Evolutionary conservation across 2,329 filamentous ascomycete species (phyloP), one percentile per base, ranked within the genome.

Genomic region (Penicillium occitanis): DNA sequence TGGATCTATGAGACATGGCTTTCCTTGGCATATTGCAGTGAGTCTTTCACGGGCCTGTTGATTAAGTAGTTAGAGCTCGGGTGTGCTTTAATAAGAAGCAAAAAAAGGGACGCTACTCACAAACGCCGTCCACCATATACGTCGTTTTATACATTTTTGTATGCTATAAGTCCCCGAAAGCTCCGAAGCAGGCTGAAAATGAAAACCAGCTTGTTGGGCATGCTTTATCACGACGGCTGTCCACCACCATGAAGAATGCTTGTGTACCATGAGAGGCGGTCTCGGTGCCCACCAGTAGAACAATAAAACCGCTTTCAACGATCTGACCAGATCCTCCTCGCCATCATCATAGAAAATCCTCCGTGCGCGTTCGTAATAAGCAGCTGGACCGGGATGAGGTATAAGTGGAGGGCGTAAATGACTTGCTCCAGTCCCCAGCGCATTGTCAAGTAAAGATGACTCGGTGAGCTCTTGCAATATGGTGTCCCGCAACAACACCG

Each of bases 211-310:
- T 48, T 48, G 44, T 25, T 48, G 44, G 3, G 44, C 44, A 48
- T 48, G 44, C 19, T 48, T 48, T 48, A 48, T 48, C 3, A 48
- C 44, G 8, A 48, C 44, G 5, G 44, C 44, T 2, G 44, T 57
- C 51, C 51, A 57, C 51, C 51, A 57, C 51, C 51, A 57, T 6
- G 51, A 57, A n/a, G 51, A 57, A 57, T 57, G 51, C 33, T 35
- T 57, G 28, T 57, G 51, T 17, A 57, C 51, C 28, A 57, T 57
- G 17, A 57, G 33, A 37, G 51, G 51, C 11, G 51, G 51, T 6
- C 51, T 30, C 28, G 51, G 51, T 57, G 51, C 51, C 51, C 51
- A 57, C 51, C 51, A 57, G 19, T 57, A 57, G n/a, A 57, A 57
- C 51, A 57, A 57, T 10, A 57, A 5, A 2, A 57, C 51, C 1